These are phyloP conservation scores for Fusarium nygamai DNA, from an alignment of 2,329 filamentous ascomycete genomes.

Conservation along the genomic window DNA sequence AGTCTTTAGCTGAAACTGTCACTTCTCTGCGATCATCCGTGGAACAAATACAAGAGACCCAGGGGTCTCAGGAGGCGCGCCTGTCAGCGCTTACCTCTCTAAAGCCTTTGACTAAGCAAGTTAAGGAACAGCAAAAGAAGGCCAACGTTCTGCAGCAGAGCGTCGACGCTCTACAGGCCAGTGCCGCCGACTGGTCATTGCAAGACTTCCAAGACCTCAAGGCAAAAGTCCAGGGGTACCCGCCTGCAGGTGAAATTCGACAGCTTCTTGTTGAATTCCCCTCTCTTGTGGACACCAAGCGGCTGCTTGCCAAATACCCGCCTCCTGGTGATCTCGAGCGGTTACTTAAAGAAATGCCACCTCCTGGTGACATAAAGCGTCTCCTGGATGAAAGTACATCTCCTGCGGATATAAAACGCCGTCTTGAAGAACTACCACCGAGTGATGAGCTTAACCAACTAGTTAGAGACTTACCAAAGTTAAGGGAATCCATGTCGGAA, in stretches of 20 bases:
- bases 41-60: background rate
- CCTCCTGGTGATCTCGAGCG: background rate
- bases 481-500: constrained; percentile 2
- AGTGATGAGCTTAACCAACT: constrained; percentile 2
- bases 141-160: background rate
- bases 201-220: constrained; percentile 6
- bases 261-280: background rate
- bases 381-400: constrained; percentile 1
- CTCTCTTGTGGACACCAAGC: background rate
- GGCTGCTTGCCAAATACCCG: background rate
- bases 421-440: constrained; percentile 15
- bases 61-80: background rate
- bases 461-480: constrained; percentile 1
- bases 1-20: background rate
- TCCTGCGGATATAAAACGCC: background rate
- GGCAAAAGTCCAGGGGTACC: constrained; percentile 1
- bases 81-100: constrained; percentile 2
- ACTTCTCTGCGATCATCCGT: background rate
- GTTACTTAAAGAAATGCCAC: background rate
- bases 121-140: constrained; percentile 14
- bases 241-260: background rate
- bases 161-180: background rate
- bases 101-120: background rate
- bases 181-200: background rate
- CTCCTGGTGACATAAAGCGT: background rate